Conservation (phyloP, 768 basidiomycete genomes). For the Lyophyllum decastes region DNA sequence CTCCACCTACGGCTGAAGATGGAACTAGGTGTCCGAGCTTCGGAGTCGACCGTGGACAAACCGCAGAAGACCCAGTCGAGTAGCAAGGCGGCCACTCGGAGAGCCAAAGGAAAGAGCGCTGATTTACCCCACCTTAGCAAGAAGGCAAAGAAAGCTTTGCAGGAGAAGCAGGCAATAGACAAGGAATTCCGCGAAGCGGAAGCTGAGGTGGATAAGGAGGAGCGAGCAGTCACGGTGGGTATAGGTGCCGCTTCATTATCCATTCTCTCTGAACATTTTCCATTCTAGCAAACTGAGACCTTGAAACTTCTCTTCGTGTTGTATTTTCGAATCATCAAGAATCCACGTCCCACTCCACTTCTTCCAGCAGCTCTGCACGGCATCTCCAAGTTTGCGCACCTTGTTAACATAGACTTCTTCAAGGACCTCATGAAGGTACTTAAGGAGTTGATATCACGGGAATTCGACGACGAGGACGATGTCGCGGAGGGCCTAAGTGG, state of each 20-base stretch:
- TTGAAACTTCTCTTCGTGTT: constrained; percentile 95
- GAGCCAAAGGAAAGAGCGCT: constrained; percentile 58
- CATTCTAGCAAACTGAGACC: constrained; percentile 89
- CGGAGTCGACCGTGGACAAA: constrained; percentile 66
- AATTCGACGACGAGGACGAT: constrained; percentile 38
- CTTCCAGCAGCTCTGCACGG: constrained; percentile 89
- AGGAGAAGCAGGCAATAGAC: constrained; percentile 88
- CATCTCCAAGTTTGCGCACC: constrained; percentile 90
- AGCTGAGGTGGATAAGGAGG: constrained; percentile 91
- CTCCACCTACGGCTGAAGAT: constrained; percentile 84
- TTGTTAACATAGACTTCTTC: constrained; percentile 99
- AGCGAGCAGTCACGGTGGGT: constrained; percentile 78
- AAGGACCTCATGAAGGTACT: constrained; percentile 89
- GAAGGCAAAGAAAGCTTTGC: constrained; percentile 82
- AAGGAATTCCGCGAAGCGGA: constrained; percentile 94
- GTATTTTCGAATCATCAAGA: constrained; percentile 95
- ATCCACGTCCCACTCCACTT: constrained; percentile 73
- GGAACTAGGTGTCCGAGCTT: constrained; percentile 81
- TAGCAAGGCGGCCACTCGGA: constrained; percentile 41
- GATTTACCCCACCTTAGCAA: constrained; percentile 85
- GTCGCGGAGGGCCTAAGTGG: constrained; percentile 32
- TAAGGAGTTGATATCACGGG: constrained; percentile 69
- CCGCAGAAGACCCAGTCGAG: constrained; percentile 42
- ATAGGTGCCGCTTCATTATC: not conserved
- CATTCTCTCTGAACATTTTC: constrained; percentile 1